Conservation (phyloP, 2,329 filamentous ascomycete genomes). For the Fusarium sp. region DNA sequence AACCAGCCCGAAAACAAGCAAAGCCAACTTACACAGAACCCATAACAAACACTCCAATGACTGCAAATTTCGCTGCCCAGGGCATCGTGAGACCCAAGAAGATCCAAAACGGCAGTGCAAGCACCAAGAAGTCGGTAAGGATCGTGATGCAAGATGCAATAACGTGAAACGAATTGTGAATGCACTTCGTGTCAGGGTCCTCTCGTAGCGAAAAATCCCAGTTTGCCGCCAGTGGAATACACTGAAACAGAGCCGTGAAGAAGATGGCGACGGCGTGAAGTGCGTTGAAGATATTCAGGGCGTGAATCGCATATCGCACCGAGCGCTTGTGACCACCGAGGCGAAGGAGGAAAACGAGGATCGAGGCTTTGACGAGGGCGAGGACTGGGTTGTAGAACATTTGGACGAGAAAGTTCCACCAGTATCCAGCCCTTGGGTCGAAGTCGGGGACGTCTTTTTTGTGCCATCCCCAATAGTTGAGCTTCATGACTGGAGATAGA, state of each 20-base stretch:
- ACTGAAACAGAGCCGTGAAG: conserved; percentile 55
- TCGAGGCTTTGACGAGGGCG: conserved; percentile 58
- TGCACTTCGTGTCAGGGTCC: conserved; percentile 47
- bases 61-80: conserved; percentile 51
- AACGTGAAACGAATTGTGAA: conserved; percentile 50
- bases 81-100: conserved; percentile 55
- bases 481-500: conserved; percentile 40
- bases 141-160: conserved; percentile 53
- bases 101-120: conserved; percentile 54
- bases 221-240: conserved; percentile 49
- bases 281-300: conserved; percentile 42
- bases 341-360: conserved; percentile 58
- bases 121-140: conserved; percentile 54
- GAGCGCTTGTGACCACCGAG: conserved; percentile 53
- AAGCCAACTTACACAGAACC: conserved; percentile 49
- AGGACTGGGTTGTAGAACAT: conserved; percentile 59
- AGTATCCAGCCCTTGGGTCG: conserved; percentile 34
- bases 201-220: conserved; percentile 45
- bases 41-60: conserved; percentile 54
- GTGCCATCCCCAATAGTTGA: conserved; percentile 49
- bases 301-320: conserved; percentile 25
- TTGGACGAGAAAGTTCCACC: conserved; percentile 55
- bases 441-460: conserved; percentile 36
- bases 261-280: conserved; percentile 51
- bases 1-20: neutral